Conservation (phyloP, 1,139 yeast species). For the Geotrichum reessii region DNA sequence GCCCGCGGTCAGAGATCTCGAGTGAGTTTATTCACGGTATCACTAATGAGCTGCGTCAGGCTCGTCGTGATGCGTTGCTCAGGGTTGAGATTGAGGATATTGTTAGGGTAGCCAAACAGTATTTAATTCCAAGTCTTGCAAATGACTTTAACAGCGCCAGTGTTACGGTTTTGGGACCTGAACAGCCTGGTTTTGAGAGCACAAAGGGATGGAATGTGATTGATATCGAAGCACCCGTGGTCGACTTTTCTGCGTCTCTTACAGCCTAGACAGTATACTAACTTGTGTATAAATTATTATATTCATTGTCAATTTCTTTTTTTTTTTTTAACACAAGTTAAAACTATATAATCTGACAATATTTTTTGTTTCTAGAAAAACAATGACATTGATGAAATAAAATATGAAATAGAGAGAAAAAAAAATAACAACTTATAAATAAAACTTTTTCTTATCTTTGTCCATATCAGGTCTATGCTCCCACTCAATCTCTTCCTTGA, state of each 20-base stretch:
- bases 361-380: background rate
- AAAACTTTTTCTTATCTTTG: constrained; percentile 87
- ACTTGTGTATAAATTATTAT: background rate
- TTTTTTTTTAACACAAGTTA: background rate
- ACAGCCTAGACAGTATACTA: background rate
- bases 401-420: background rate
- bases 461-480: constrained; percentile 96
- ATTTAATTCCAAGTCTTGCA: constrained; percentile 38
- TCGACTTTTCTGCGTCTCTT: background rate
- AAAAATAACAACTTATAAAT: constrained; percentile 43
- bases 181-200: constrained; percentile 34
- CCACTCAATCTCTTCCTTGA: constrained; percentile 91
- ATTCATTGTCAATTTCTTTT: background rate
- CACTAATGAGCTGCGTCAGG: constrained; percentile 74
- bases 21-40: constrained; percentile 61
- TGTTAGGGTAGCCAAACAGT: constrained; percentile 55
- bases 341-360: background rate
- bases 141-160: constrained; percentile 30
- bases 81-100: constrained; percentile 62
- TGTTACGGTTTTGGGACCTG: constrained; percentile 52
- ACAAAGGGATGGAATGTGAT: constrained; percentile 37
- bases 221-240: constrained; percentile 21
- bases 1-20: constrained; percentile 74
- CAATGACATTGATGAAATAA: background rate
- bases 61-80: constrained; percentile 66